Evolutionary conservation across 495 filamentous ascomycete species (phyloP).

Genomic region (Penicillium daleae): DNA sequence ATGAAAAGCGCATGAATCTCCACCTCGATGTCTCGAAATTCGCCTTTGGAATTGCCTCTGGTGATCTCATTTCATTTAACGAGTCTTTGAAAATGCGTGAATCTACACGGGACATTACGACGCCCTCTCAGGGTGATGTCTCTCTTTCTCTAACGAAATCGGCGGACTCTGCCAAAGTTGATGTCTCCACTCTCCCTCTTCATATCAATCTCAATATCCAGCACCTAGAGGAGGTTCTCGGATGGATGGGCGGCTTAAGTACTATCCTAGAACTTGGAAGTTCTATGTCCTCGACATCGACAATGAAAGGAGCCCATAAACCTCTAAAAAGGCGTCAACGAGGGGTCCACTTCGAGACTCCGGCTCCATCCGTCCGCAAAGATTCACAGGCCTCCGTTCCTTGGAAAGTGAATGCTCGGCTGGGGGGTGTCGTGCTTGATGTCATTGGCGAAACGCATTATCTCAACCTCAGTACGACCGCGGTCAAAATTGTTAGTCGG

Average conservation of each 20-base stretch:
- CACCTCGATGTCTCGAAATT: constrained; percentile 63
- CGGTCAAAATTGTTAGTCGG: constrained; percentile 76
- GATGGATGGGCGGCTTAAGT: constrained; percentile 90
- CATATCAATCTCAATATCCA: constrained; percentile 78
- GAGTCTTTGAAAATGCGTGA: constrained; percentile 67
- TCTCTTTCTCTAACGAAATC: constrained; percentile 61
- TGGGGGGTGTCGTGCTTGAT: constrained; percentile 75
- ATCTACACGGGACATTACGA: constrained; percentile 65
- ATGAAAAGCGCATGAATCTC: constrained; percentile 30
- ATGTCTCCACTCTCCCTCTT: constrained; percentile 82
- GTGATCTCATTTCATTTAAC: constrained; percentile 76
- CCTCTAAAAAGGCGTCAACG: constrained; percentile 43
- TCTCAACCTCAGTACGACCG: constrained; percentile 72
- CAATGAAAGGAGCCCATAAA: constrained; percentile 46
- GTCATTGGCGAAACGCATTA: constrained; percentile 77
- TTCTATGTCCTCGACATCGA: constrained; percentile 76
- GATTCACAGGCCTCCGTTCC: constrained; percentile 35
- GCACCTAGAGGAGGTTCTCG: constrained; percentile 81
- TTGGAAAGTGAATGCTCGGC: constrained; percentile 72
- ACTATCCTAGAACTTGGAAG: constrained; percentile 86
- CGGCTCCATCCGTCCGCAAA: constrained; percentile 23
- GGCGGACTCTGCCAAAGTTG: constrained; percentile 55
- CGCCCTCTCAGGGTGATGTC: constrained; percentile 65
- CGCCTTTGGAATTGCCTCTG: constrained; percentile 71
- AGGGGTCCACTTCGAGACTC: constrained; percentile 74